Evolutionary conservation across 164 flowering plant genomes (phyloP), one percentile per base, ranked within the genome.

Genomic region (Sextonia rubra): DNA sequence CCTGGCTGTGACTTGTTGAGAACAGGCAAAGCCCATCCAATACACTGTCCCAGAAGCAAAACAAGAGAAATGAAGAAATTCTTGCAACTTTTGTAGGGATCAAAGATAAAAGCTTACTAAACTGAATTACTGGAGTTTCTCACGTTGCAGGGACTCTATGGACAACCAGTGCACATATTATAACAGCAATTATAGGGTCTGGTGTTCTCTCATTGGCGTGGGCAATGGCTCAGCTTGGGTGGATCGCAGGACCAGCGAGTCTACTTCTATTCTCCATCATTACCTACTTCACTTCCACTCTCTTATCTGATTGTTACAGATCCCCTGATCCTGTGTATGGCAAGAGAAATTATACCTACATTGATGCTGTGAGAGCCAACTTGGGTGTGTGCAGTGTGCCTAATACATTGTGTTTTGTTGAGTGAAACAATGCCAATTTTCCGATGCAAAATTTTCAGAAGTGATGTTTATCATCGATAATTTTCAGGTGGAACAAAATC

Each of bases 291-390:
- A 85, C 89, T 15, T 77, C 87, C 64, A 74, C 29, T 73, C 83
- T 87, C 70, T 49, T 85, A n/a, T 83, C 89, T 1, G 90, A 87
- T 77, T 87, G 85, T 73, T 85, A 87, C 76, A 75, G 89, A 58
- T 77, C 74, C 27, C 88, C 88, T 0, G 74, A 77, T 32, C 80
- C 84, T 0, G 68, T 82, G 49, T 23, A 67, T n/a, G 90, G 87
- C 29, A 83, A 81, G 68, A 79, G 90, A 72, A 83, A 85, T 69
- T 78, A 80, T 73, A 74, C 85, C 1, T 87, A 87, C 80, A 78
- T 71, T 80, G 81, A 85, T 12, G 85, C 87, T 29, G 90, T 85
- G 27, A 52, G 72, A 63, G 60, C 80, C 74, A 71, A 72, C 72
- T 71, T 84, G 68, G 90, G 90, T 84, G 76, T 27, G 5, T 26